A percentile compares a stretch with the other conserved stretches of the same genome.
These are phyloP conservation scores for Didymella glomerata DNA, from an alignment of 2,329 filamentous ascomycete species.

Conservation along the genomic window DNA sequence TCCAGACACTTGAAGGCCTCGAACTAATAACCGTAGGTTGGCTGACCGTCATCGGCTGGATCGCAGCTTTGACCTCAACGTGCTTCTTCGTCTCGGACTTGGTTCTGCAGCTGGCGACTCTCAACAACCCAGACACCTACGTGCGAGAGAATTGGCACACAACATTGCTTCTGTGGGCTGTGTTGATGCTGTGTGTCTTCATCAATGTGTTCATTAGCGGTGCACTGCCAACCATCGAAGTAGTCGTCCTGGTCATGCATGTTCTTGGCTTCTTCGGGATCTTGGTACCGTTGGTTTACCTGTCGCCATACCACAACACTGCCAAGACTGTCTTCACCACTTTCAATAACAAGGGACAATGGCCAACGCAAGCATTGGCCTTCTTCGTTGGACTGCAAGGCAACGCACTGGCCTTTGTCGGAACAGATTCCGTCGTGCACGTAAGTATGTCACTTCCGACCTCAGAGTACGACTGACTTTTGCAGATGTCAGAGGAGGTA, in stretches of 20 bases:
- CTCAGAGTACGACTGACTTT: background rate
- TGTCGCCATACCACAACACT: constrained; percentile 51
- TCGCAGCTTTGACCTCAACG: constrained; percentile 50
- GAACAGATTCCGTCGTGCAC: constrained; percentile 51
- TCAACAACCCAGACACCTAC: constrained; percentile 54
- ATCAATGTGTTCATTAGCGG: constrained; percentile 60
- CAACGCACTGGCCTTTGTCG: constrained; percentile 51
- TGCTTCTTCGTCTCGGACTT: constrained; percentile 49
- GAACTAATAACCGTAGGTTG: constrained; percentile 48
- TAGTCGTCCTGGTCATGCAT: constrained; percentile 59
- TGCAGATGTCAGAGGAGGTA: constrained; percentile 52
- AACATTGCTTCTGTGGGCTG: constrained; percentile 59
- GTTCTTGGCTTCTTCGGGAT: constrained; percentile 63
- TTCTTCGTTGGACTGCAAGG: constrained; percentile 55
- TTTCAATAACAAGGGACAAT: constrained; percentile 59
- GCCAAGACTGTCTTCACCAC: constrained; percentile 55
- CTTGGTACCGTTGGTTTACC: constrained; percentile 53
- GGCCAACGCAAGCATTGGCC: constrained; percentile 56
- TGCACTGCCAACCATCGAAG: constrained; percentile 60
- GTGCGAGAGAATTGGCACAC: constrained; percentile 58
- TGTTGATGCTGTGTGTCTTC: constrained; percentile 52
- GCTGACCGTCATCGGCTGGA: constrained; percentile 57
- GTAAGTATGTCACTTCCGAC: constrained; percentile 28
- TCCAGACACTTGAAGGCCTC: no score
- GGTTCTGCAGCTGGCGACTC: constrained; percentile 43